Percentiles rank a stretch among this genome's conserved stretches.
phyloP scores from a whole-genome alignment of 352 stramenopile species.

The Globisporangium irregulare region DNA sequence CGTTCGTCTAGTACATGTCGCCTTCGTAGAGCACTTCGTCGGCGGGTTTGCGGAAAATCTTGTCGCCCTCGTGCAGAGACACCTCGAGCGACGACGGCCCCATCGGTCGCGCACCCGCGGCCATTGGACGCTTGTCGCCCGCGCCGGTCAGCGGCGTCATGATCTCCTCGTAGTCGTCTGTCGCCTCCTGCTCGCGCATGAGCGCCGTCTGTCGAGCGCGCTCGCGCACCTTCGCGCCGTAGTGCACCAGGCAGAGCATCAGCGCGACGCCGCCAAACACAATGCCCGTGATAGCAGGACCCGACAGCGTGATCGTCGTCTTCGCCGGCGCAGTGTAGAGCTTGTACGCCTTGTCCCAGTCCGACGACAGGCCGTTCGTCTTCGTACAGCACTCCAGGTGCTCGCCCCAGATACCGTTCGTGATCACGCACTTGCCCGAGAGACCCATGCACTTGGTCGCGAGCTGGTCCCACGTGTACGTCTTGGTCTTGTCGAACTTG shows the following conservation, averaged over 20 bases:
- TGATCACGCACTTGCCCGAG: constrained; percentile 72
- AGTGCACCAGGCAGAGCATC: constrained; percentile 75
- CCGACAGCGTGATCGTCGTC: constrained; percentile 50
- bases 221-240: constrained; percentile 72
- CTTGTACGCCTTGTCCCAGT: constrained; percentile 70
- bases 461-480: constrained; percentile 77
- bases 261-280: constrained; percentile 74
- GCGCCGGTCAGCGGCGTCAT: constrained; percentile 75
- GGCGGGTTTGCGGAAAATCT: constrained; percentile 82
- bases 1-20: constrained; percentile 68
- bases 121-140: constrained; percentile 56
- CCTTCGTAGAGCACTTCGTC: constrained; percentile 83
- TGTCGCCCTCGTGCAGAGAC: constrained; percentile 81
- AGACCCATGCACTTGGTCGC: constrained; percentile 75
- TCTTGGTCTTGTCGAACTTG: constrained; percentile 66
- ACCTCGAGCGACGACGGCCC: constrained; percentile 61
- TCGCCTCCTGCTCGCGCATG: constrained; percentile 82
- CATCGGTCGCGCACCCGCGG: constrained; percentile 41
- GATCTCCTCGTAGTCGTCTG: constrained; percentile 88
- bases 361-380: constrained; percentile 37
- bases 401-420: constrained; percentile 77
- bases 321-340: constrained; percentile 55
- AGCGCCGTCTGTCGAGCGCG: constrained; percentile 74
- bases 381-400: constrained; percentile 81
- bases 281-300: constrained; percentile 63